phyloP scores from a whole-genome alignment of 305 asterid genomes.

The Solanum hybrid region DNA sequence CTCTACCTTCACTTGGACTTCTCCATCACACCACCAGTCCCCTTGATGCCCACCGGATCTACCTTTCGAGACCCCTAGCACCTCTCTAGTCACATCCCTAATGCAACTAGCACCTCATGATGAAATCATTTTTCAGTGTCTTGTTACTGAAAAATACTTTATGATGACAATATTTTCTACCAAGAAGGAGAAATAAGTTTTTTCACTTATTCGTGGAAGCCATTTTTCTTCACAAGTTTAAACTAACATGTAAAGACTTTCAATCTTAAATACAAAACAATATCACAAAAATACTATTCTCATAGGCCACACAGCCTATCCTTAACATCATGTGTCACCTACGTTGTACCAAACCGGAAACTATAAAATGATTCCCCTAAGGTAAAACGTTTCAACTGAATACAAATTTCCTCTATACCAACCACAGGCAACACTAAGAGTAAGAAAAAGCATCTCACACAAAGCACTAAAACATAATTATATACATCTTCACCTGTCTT shows the following conservation, averaged over 20 bases:
- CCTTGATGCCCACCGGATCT: not conserved
- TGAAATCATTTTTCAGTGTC: not conserved
- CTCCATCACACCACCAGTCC: not conserved
- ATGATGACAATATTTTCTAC: not conserved
- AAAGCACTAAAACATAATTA: not conserved
- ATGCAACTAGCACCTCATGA: not conserved
- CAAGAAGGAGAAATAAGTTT: not conserved
- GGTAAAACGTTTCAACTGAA: not conserved
- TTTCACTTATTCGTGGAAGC: not conserved
- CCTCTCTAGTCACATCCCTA: not conserved
- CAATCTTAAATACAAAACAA: not conserved
- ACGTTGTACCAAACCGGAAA: not conserved
- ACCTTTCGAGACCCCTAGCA: not conserved
- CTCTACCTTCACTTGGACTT: not conserved
- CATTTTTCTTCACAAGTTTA: not conserved
- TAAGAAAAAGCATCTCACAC: not conserved
- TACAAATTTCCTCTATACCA: not conserved
- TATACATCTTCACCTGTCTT: not conserved
- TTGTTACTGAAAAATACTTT: not conserved
- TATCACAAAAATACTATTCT: not conserved
- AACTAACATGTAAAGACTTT: not conserved
- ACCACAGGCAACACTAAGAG: not conserved
- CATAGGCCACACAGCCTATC: not conserved
- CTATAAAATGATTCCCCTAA: not conserved
- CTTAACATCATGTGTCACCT: not conserved